Evolutionary conservation across 805 yeast species (phyloP).

Genomic region (Priceomyces fermenticarens): DNA sequence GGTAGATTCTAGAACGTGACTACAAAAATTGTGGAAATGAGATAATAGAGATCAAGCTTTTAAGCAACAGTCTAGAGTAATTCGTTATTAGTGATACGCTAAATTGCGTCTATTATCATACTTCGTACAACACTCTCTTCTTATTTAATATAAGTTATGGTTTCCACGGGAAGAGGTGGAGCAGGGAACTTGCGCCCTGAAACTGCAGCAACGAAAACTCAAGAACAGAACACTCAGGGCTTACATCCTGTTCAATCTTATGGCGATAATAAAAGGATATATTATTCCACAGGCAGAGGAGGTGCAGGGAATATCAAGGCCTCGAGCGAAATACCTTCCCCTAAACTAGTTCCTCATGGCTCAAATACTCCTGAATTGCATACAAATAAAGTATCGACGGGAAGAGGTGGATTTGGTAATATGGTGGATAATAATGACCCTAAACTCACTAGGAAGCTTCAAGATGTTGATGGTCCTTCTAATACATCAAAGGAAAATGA

Average conservation of each 20-base stretch:
- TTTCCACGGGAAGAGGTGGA: constrained; percentile 39
- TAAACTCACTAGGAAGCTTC: constrained; percentile 56
- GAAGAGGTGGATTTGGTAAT: constrained; percentile 79
- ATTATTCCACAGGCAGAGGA: constrained; percentile 73
- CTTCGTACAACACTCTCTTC: too few relatives aligned
- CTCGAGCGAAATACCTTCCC: constrained; percentile 44
- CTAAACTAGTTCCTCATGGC: constrained; percentile 56
- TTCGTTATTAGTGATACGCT: too few relatives aligned
- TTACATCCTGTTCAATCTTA: constrained; percentile 5
- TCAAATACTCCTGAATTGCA: constrained; percentile 59
- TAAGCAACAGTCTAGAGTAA: too few relatives aligned
- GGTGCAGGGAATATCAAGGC: constrained; percentile 69
- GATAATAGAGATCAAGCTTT: too few relatives aligned
- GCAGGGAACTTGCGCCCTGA: constrained; percentile 31
- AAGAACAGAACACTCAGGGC: constrained; percentile 4
- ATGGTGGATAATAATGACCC: constrained; percentile 65
- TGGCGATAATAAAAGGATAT: constrained; percentile 25
- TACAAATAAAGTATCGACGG: constrained; percentile 60
- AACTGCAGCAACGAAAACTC: constrained; percentile 15
- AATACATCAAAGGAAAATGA: constrained; percentile 21
- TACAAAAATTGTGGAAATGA: too few relatives aligned
- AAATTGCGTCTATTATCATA: too few relatives aligned
- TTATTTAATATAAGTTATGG: too few relatives aligned
- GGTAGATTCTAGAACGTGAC: too few relatives aligned
- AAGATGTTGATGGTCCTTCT: constrained; percentile 53